Conservation (phyloP, 805 yeast species). For the Spathaspora boniae region DNA sequence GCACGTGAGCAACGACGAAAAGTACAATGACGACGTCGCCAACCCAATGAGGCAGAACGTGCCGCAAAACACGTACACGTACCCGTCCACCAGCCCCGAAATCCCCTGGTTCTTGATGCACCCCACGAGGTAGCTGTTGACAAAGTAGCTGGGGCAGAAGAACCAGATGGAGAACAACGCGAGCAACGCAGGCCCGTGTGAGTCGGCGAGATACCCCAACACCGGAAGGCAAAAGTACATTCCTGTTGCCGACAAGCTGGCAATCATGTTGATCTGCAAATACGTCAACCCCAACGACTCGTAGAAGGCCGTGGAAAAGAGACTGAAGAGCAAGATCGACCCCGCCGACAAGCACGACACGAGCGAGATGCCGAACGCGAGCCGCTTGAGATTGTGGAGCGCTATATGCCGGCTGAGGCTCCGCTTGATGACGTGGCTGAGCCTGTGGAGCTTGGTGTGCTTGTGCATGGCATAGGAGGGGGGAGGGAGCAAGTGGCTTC, state of each 20-base stretch:
- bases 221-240: constrained; percentile 82
- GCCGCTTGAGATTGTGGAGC: constrained; percentile 36
- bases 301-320: constrained; percentile 71
- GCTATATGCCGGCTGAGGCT: constrained; percentile 42
- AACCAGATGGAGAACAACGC: constrained; percentile 58
- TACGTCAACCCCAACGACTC: constrained; percentile 58
- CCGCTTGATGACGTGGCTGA: constrained; percentile 42
- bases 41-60: constrained; percentile 62
- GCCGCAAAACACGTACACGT: constrained; percentile 31
- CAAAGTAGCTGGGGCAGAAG: constrained; percentile 66
- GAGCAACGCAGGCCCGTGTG: constrained; percentile 76
- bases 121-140: constrained; percentile 23
- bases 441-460: constrained; percentile 16
- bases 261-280: constrained; percentile 63
- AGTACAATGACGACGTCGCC: constrained; percentile 71
- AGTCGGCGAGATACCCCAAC: constrained; percentile 77
- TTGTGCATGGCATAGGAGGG: constrained; percentile 6
- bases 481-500: neutral
- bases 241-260: constrained; percentile 73
- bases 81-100: constrained; percentile 1
- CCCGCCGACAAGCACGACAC: constrained; percentile 74
- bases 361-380: constrained; percentile 57
- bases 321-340: constrained; percentile 75
- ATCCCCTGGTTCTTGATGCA: neutral
- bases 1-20: constrained; percentile 71